Evolutionary conservation across 2,329 filamentous ascomycete species (phyloP), one percentile per base, ranked within the genome.

Genomic region (Macrophomina pseudophaseolina): DNA sequence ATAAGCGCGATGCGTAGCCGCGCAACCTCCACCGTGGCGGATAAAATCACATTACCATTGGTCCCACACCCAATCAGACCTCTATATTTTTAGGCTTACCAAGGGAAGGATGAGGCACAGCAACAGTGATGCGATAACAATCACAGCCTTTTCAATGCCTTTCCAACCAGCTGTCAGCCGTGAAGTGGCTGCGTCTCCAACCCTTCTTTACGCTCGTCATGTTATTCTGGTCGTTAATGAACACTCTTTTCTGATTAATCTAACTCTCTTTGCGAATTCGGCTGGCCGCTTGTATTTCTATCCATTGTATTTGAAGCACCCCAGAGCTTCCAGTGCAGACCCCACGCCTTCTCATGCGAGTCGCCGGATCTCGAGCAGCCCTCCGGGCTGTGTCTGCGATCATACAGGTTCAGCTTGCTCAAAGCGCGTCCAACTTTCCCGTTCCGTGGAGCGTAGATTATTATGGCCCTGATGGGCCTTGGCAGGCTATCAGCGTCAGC

Each of bases 391-490:
- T 42, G n/a, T 52, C 33, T 28, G 18, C 33, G 8, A 16, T 38
- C 38, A 35, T 40, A 14, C 44, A 52, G 16, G 18, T 35, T 5
- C 30, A 48, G 2, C 9, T 40, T 4, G 23, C 14, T 38, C 9
- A 52, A 9, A 32, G 49, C 7, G 48, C 48, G 11, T 32, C 48
- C 16, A 44, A 54, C 35, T 51, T 66, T 28, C 16, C 18, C 32
- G 77, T 79, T 4, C 67, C 69, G 32, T 72, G 71, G 70, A 70
- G 67, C 46, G 35, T 35, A 2, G 30, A 64, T 11, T 58, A 54
- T 3, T 71, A 69, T 38, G 70, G 70, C 1, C 70, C 70, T 2
- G 70, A 72, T 67, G 71, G 71, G 4, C 70, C 70, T 3, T 72
- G 70, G 70, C 70, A 72, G 14, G 70, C 70, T 4, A 68, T 72